Conservation (phyloP, 805 yeast species). For the Saccharomycopsis synnaedendra region DNA sequence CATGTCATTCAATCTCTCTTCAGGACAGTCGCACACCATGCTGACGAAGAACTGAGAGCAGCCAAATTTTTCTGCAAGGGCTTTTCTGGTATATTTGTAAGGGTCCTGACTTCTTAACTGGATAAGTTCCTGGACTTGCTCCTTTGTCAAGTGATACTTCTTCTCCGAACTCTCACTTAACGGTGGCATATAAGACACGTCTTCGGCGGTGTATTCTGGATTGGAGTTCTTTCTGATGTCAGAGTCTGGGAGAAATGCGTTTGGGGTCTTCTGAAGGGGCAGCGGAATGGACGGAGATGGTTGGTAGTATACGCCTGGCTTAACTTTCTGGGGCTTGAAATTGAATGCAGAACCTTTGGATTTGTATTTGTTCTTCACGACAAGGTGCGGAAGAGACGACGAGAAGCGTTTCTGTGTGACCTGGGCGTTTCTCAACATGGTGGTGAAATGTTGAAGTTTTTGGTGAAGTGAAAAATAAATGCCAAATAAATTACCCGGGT, state of each 20-base stretch:
- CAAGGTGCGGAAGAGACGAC: neutral
- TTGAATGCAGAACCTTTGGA: slow-evolving; percentile 11
- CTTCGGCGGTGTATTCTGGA: slow-evolving; percentile 18
- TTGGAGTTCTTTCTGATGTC: slow-evolving; percentile 43
- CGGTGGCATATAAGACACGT: slow-evolving; percentile 30
- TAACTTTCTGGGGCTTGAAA: slow-evolving; percentile 14
- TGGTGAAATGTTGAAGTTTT: neutral
- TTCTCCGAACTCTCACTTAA: slow-evolving; percentile 26
- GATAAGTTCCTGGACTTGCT: slow-evolving; percentile 45
- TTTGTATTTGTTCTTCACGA: slow-evolving; percentile 8
- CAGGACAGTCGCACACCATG: slow-evolving; percentile 35
- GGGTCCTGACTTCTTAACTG: slow-evolving; percentile 49
- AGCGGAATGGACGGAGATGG: slow-evolving; percentile 16
- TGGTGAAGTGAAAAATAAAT: neutral
- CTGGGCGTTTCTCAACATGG: slow-evolving; percentile 1
- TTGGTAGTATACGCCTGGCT: slow-evolving; percentile 16
- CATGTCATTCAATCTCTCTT: slow-evolving; percentile 34
- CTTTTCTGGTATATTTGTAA: slow-evolving; percentile 46
- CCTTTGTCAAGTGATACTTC: slow-evolving; percentile 44
- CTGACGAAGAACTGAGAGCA: slow-evolving; percentile 44
- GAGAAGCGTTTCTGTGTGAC: slow-evolving; percentile 1
- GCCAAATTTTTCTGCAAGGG: slow-evolving; percentile 47
- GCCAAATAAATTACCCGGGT: neutral
- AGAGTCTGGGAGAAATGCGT: slow-evolving; percentile 49
- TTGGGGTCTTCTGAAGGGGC: slow-evolving; percentile 38